Evolutionary conservation across 2,329 filamentous ascomycete genomes (phyloP), one percentile per base, ranked within the genome.

Genomic region (Colletotrichum viniferum): DNA sequence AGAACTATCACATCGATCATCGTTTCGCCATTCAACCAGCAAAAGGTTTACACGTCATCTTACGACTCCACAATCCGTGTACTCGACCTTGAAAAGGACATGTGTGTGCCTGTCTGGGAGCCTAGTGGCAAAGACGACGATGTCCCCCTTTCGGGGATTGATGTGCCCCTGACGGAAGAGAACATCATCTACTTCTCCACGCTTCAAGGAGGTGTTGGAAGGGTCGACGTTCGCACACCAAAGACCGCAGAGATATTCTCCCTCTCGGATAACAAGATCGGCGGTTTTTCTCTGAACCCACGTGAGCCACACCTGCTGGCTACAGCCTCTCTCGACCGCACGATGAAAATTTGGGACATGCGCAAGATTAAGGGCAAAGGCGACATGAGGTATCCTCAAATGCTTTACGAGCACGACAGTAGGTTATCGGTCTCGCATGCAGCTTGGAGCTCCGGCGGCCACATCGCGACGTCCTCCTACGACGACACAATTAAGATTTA

Each of bases 401-500:
- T 98, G 1, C 84, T 98, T 0, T 96, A 94, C 8, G 94, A 97
- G 82, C 96, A 99, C 80, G 88, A 92, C 69, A 97, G 94, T 24
- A 90, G 94, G 4, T 87, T 98, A 0, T 98, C 95, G 0, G 96
- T 99, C 0, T 98, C 95, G 1, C 96, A 98, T 82, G 97, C 96
- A 0, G 94, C 96, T 0, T 99, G 96, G 92, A 97, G 96, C 77
- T 88, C 92, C 0, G 93, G 90, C 0, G 97, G 96, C 0, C 94
- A 98, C 78, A 88, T 99, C 7, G 97, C 96, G 0, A 99, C 97
- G 0, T 94, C 96, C 0, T 96, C 94, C 0, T 99, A 99, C 82
- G 97, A 99, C 81, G 96, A 99, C 80, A 98, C 95, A 0, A 90
- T 99, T 78, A 98, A 98, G 82, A 94, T 99, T 12, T 95, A 98